A percentile compares a stretch with the other conserved stretches of the same genome.
These are phyloP conservation scores for Thelonectria blattea DNA, from an alignment of 2,329 filamentous ascomycete genomes.

Conservation along the genomic window DNA sequence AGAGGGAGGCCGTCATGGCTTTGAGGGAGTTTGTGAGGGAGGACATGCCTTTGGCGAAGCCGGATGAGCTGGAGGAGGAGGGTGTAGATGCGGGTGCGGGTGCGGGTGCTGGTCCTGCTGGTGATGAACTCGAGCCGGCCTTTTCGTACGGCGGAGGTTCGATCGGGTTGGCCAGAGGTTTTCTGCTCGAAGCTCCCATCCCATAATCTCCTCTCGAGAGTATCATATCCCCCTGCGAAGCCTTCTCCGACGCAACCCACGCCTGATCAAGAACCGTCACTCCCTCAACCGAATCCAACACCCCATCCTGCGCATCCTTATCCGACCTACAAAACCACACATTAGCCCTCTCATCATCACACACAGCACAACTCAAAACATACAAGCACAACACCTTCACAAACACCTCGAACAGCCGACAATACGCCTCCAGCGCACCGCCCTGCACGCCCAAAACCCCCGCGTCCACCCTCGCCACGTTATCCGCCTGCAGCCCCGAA, in stretches of 20 bases:
- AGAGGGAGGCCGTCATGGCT: conserved; percentile 42
- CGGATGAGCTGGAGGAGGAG: conserved; percentile 13
- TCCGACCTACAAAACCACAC: conserved; percentile 14
- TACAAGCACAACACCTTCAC: conserved; percentile 34
- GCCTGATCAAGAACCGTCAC: conserved; percentile 31
- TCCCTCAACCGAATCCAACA: conserved; percentile 26
- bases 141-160: conserved; percentile 38
- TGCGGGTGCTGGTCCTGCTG: no score
- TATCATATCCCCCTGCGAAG: conserved; percentile 30
- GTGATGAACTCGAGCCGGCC: conserved; percentile 22
- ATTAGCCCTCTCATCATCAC: neutral
- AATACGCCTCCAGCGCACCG: conserved; percentile 34
- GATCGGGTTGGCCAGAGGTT: conserved; percentile 3
- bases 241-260: conserved; percentile 24
- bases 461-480: conserved; percentile 32
- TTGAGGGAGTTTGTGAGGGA: conserved; percentile 45
- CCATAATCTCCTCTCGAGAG: conserved; percentile 12
- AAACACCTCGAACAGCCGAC: conserved; percentile 35
- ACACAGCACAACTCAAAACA: neutral
- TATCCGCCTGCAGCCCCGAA: conserved; percentile 39
- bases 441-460: conserved; percentile 36
- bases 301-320: conserved; percentile 35
- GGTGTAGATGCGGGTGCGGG: neutral
- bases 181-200: conserved; percentile 26
- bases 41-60: conserved; percentile 34